Base-by-base conservation (phyloP, 208 protist species). In the Acanthamoeba quina region DNA sequence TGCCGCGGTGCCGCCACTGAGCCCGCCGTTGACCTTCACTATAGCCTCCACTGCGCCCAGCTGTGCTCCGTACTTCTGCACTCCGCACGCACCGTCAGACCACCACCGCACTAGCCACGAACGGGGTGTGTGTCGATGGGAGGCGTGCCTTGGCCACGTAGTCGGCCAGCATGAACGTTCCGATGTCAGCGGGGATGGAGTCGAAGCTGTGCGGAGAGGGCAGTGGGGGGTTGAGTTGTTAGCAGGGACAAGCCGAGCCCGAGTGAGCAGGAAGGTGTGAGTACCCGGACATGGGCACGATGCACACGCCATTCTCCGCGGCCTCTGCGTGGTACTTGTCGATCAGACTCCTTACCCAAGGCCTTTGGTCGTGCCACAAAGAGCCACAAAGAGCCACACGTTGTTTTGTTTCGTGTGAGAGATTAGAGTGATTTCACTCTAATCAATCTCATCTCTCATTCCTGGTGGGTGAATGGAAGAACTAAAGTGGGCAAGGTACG, bases 171-270 rank as follows among this genome's bases (percentile, higher is more conserved):
- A 82, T 86, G 47, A 80, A 83, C 26, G 54, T 58, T 5, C 88
- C 60, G 0, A 96, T 34, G 83, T 96, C 95, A 17, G 93, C 96
- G 15, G 96, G 96, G 29, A 97, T 89, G 10, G 82, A 96, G 92
- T 97, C 96, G 56, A 96, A 80, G 4, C 96, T 90, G 72, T n/a
- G 31, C 68, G 31, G 41, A 44, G 41, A 44, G 41, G 10, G 7
- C 6, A 47, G 3, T 2, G n/a, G n/a, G 44, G 44, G 7, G 44
- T 7, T 10, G 7, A 47, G 10, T 11, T 47, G 26, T 52, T 7
- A 24, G 24, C 62, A n/a, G 31, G 56, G 13, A n/a, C 3, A 17
- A 6, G 9, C 82, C 52, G 21, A 31, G 26, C 64, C 76, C 49
- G 44, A 4, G 13, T 2, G 34, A 37, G 2, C 34, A 37, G 34